A percentile compares a stretch with the other conserved stretches of the same genome.
These are phyloP conservation scores for Panus rudis DNA, from an alignment of 768 basidiomycete species.

Conservation along the genomic window DNA sequence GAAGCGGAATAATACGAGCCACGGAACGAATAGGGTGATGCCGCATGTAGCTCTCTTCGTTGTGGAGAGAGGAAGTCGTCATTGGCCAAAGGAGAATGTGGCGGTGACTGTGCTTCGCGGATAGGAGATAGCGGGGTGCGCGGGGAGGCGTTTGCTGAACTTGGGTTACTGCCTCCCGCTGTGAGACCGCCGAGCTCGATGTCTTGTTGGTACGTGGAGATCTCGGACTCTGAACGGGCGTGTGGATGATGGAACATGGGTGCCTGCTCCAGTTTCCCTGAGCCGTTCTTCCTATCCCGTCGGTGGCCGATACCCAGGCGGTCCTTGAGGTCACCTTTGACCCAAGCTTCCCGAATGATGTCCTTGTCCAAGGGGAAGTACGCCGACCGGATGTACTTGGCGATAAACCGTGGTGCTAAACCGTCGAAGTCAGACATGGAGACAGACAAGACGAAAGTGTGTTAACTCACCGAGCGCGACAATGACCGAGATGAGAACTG, in stretches of 20 bases:
- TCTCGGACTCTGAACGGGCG: conserved; percentile 57
- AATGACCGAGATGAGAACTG: conserved; percentile 59
- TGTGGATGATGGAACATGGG: conserved; percentile 70
- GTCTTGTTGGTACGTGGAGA: conserved; percentile 27
- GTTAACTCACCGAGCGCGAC: conserved; percentile 61
- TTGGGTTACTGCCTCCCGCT: conserved; percentile 7
- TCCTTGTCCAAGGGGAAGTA: conserved; percentile 84
- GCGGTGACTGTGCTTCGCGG: not conserved
- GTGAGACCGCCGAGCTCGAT: conserved; percentile 2
- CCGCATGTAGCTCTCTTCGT: conserved; percentile 4
- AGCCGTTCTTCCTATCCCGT: conserved; percentile 40
- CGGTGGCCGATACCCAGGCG: conserved; percentile 60
- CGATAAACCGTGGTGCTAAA: conserved; percentile 73
- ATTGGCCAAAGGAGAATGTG: not conserved
- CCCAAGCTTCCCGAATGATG: conserved; percentile 90
- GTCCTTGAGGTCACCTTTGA: conserved; percentile 75
- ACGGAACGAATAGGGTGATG: conserved; percentile 12
- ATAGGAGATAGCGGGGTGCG: conserved; percentile 4
- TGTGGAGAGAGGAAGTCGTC: conserved; percentile 4
- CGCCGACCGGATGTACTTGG: conserved; percentile 61
- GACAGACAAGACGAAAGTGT: not conserved
- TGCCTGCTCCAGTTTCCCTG: conserved; percentile 46
- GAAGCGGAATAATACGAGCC: conserved; percentile 55
- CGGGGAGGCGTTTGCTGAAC: conserved; percentile 13
- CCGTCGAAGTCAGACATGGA: not conserved